Percentiles rank a stretch among this genome's conserved stretches.
Conservation (phyloP, 345 rosid species). For the Euclidium syriacum region DNA sequence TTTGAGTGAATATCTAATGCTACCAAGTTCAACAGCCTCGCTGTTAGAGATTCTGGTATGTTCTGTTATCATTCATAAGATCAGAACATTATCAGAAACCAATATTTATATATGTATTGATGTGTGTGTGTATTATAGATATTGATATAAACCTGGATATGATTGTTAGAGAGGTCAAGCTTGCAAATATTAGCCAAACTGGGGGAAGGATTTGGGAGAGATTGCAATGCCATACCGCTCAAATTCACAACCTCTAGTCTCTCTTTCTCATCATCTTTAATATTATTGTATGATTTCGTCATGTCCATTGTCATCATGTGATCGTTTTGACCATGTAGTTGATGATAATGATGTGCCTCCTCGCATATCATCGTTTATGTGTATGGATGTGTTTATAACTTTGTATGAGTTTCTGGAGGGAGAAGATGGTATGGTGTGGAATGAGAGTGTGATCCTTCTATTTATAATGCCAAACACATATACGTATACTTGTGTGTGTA, state of each 20-base stretch:
- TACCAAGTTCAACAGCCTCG: slow-evolving; percentile 63
- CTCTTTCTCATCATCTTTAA: slow-evolving; percentile 40
- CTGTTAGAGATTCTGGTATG: slow-evolving; percentile 72
- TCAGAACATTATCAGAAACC: background rate
- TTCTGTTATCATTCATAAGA: slow-evolving; percentile 34
- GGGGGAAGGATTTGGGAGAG: slow-evolving; percentile 54
- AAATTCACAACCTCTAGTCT: slow-evolving; percentile 52
- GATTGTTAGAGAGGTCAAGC: slow-evolving; percentile 79
- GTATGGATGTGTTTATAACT: background rate
- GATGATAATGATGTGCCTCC: slow-evolving; percentile 27
- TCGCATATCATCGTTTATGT: slow-evolving; percentile 21
- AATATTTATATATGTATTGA: background rate
- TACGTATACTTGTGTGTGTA: background rate
- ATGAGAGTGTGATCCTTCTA: slow-evolving; percentile 2
- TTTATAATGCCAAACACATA: slow-evolving; percentile 1
- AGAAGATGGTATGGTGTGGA: slow-evolving; percentile 3
- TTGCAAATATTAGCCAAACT: slow-evolving; percentile 60
- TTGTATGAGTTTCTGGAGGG: background rate
- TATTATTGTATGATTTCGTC: slow-evolving; percentile 27
- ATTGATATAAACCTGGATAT: slow-evolving; percentile 50
- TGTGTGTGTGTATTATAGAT: background rate
- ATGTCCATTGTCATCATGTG: slow-evolving; percentile 22
- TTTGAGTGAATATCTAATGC: slow-evolving; percentile 73
- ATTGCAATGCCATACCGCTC: slow-evolving; percentile 59
- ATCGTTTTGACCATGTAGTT: slow-evolving; percentile 17